Percentiles rank a stretch among this genome's conserved stretches.
Evolutionary conservation across 768 basidiomycete species (phyloP).

Genomic region (Pleurotus giganteus): DNA sequence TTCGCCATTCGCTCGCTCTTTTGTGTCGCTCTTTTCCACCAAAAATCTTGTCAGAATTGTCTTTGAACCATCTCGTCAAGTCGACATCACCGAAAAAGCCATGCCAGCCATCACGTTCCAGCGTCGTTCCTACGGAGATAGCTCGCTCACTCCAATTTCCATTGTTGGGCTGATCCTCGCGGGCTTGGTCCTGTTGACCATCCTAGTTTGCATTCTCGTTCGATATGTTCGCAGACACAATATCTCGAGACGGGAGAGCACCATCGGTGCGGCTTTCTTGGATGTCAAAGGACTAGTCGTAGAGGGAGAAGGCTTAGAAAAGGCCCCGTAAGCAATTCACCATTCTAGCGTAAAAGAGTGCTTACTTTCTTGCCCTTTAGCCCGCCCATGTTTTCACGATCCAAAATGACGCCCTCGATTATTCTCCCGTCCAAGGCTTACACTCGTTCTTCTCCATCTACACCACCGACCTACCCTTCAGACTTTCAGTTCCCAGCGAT

Average conservation of each 20-base stretch:
- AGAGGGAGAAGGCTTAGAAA: slow-evolving; percentile 20
- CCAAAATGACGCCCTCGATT: slow-evolving; percentile 41
- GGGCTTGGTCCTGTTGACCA: slow-evolving; percentile 34
- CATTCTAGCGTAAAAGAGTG: neutral
- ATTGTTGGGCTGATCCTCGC: slow-evolving; percentile 53
- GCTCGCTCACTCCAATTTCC: slow-evolving; percentile 30
- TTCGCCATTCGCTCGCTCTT: neutral
- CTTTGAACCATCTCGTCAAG: neutral
- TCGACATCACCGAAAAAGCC: slow-evolving; percentile 9
- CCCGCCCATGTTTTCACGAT: slow-evolving; percentile 35
- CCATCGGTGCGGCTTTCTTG: slow-evolving; percentile 41
- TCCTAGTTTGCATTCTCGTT: slow-evolving; percentile 42
- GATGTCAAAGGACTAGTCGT: slow-evolving; percentile 46
- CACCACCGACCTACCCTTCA: slow-evolving; percentile 39
- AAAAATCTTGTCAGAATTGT: neutral
- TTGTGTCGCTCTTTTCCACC: neutral
- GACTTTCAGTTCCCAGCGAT: slow-evolving; percentile 41
- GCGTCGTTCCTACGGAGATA: neutral
- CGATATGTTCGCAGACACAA: slow-evolving; percentile 40
- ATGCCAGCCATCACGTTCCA: neutral
- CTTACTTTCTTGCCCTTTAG: slow-evolving; percentile 3
- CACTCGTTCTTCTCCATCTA: slow-evolving; percentile 27
- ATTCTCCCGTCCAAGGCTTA: slow-evolving; percentile 53
- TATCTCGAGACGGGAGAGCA: slow-evolving; percentile 31
- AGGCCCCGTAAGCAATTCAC: slow-evolving; percentile 19